Conservation (phyloP, 768 basidiomycete species). For the Termitomyces heimii region DNA sequence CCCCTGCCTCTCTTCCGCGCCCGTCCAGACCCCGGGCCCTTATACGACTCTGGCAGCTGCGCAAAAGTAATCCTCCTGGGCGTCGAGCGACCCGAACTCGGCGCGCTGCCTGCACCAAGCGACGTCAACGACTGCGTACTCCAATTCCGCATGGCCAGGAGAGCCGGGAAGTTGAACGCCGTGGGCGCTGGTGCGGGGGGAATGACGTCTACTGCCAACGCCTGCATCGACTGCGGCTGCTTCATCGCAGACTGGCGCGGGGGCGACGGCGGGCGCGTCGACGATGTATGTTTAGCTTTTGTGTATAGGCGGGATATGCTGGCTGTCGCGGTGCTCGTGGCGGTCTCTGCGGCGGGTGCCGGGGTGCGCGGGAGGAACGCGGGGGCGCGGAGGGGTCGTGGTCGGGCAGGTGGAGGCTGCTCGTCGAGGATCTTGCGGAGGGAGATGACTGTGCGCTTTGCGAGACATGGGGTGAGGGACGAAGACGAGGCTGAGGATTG, state of each 20-base stretch:
- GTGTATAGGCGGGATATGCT: constrained; percentile 75
- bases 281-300: constrained; percentile 48
- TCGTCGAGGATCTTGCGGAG: constrained; percentile 68
- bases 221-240: background rate
- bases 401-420: constrained; percentile 26
- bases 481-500: constrained; percentile 29
- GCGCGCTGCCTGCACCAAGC: constrained; percentile 22
- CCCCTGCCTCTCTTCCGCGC: constrained; percentile 21
- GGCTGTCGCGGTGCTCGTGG: constrained; percentile 73
- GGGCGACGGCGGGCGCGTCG: constrained; percentile 57
- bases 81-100: constrained; percentile 46
- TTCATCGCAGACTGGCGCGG: constrained; percentile 44
- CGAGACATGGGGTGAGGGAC: constrained; percentile 48
- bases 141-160: background rate
- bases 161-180: constrained; percentile 12
- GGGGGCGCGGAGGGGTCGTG: constrained; percentile 20
- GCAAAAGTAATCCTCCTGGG: constrained; percentile 81
- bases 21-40: constrained; percentile 26
- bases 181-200: constrained; percentile 20
- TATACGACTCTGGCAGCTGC: constrained; percentile 63
- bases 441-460: constrained; percentile 58
- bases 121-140: background rate
- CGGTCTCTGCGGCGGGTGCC: constrained; percentile 41
- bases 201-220: background rate
- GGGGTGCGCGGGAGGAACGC: constrained; percentile 46